Conservation (phyloP, 1,284 basidiomycete genomes). For the Salmacisia buchloeana region DNA sequence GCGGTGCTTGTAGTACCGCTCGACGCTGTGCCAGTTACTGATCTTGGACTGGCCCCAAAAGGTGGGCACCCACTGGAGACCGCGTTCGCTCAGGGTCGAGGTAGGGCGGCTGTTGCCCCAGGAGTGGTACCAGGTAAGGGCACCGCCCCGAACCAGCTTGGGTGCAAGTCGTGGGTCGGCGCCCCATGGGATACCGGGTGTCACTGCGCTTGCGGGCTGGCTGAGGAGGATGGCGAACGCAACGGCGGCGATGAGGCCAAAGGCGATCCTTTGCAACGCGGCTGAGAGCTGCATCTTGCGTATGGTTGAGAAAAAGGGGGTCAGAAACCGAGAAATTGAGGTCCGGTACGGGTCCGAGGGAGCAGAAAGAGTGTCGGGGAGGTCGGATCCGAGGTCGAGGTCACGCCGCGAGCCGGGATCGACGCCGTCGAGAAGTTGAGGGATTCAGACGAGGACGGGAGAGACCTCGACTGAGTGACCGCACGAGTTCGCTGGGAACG, state of each 20-base stretch:
- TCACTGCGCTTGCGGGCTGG: not conserved
- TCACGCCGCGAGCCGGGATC: too few species aligned
- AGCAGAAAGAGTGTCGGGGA: too few species aligned
- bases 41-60: constrained; percentile 39
- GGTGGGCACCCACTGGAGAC: constrained; percentile 40
- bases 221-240: not conserved
- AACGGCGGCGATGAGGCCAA: not conserved
- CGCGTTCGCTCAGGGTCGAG: not conserved
- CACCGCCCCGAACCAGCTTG: not conserved
- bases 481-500: too few species aligned
- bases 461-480: too few species aligned
- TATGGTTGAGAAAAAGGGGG: too few species aligned
- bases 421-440: too few species aligned
- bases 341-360: too few species aligned
- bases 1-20: not conserved
- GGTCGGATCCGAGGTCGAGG: too few species aligned
- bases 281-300: not conserved
- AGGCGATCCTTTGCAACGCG: not conserved
- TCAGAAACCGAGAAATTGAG: too few species aligned
- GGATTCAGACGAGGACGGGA: too few species aligned
- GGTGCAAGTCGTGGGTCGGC: not conserved
- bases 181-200: not conserved
- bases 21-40: not conserved
- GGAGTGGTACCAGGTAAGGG: not conserved
- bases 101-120: constrained; percentile 2